A percentile compares a stretch with the other conserved stretches of the same genome.
phyloP scores from a whole-genome alignment of 1,139 yeast species.

The Zygoascus meyerae region DNA sequence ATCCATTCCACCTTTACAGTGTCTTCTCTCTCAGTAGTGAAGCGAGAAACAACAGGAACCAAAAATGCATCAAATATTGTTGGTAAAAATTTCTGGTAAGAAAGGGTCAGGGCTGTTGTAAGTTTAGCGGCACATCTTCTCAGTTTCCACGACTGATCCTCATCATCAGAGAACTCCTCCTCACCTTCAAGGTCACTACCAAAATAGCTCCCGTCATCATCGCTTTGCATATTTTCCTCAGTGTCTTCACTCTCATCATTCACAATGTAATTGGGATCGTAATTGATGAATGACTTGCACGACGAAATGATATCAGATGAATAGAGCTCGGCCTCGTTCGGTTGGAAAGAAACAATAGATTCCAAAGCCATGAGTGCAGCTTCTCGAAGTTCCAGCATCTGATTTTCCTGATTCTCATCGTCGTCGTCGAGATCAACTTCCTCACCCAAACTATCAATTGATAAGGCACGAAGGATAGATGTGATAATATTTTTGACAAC shows the following conservation, averaged over 20 bases:
- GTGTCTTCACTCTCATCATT: constrained; percentile 35
- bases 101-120: constrained; percentile 38
- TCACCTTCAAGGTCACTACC: constrained; percentile 39
- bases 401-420: constrained; percentile 13
- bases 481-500: constrained; percentile 23
- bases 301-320: constrained; percentile 31
- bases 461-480: constrained; percentile 22
- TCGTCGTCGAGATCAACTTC: constrained; percentile 15
- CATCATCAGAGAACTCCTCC: constrained; percentile 43
- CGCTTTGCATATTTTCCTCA: constrained; percentile 23
- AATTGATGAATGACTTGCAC: constrained; percentile 42
- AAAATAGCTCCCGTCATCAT: constrained; percentile 28
- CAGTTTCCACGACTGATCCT: constrained; percentile 68
- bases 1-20: constrained; percentile 27
- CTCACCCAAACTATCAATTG: constrained; percentile 15
- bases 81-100: constrained; percentile 31
- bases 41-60: constrained; percentile 28
- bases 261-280: constrained; percentile 52
- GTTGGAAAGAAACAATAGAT: constrained; percentile 21
- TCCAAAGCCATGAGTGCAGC: constrained; percentile 30
- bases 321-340: constrained; percentile 22
- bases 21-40: constrained; percentile 36
- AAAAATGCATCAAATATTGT: constrained; percentile 24
- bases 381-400: constrained; percentile 31
- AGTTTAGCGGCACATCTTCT: constrained; percentile 52